Evolutionary conservation across 331 rosid species (phyloP).

Genomic region (Cydonia oblonga): DNA sequence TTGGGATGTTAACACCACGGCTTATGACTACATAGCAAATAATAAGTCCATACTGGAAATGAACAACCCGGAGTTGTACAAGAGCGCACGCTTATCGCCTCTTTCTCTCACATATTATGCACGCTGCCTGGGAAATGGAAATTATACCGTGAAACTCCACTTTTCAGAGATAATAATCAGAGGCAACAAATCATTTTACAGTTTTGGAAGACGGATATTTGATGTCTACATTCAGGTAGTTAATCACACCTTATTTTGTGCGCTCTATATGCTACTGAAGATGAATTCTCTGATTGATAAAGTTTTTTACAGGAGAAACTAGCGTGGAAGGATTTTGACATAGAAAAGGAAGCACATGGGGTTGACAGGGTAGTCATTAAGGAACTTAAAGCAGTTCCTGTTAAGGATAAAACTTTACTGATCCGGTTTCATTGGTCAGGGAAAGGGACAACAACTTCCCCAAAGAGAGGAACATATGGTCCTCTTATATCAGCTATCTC

Average conservation of each 20-base stretch:
- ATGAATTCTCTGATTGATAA: neutral
- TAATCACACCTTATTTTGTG: neutral
- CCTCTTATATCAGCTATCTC: slow-evolving; percentile 40
- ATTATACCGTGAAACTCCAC: slow-evolving; percentile 37
- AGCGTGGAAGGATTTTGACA: slow-evolving; percentile 18
- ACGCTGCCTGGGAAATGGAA: slow-evolving; percentile 11
- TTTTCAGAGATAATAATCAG: slow-evolving; percentile 54
- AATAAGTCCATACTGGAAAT: neutral
- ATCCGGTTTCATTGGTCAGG: slow-evolving; percentile 26
- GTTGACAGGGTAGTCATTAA: slow-evolving; percentile 9
- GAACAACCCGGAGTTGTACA: slow-evolving; percentile 1
- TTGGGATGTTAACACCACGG: neutral
- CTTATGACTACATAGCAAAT: neutral
- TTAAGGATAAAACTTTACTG: neutral
- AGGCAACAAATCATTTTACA: slow-evolving; percentile 19
- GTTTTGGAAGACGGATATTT: slow-evolving; percentile 66
- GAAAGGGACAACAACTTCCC: slow-evolving; percentile 20
- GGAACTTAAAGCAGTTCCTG: neutral
- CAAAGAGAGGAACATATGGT: slow-evolving; percentile 26
- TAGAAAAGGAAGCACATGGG: slow-evolving; percentile 21
- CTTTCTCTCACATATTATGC: slow-evolving; percentile 21
- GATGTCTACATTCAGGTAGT: slow-evolving; percentile 70
- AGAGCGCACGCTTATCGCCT: slow-evolving; percentile 11
- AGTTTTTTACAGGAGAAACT: slow-evolving; percentile 17
- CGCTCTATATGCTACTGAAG: neutral